Conservation (phyloP, 306 rosid species). For the Amphicarpaea edgeworthii region DNA sequence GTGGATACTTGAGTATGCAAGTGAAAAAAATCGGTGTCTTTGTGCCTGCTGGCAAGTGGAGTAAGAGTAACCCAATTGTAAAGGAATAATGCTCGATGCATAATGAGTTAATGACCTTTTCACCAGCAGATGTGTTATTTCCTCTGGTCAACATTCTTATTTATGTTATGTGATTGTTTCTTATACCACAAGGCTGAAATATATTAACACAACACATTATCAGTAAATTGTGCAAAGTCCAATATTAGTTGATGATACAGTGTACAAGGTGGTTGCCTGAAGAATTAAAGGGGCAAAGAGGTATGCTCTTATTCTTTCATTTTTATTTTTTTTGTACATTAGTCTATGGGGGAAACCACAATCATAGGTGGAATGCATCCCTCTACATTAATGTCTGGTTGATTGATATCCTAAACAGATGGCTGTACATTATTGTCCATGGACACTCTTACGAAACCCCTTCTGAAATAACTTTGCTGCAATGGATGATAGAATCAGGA, state of each 20-base stretch:
- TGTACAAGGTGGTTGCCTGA: constrained; percentile 16
- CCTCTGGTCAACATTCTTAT: neutral
- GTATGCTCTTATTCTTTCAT: neutral
- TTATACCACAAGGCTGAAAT: neutral
- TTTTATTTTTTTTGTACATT: constrained; percentile 45
- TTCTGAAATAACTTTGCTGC: constrained; percentile 31
- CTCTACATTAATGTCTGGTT: constrained; percentile 21
- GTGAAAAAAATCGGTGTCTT: neutral
- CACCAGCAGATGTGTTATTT: neutral
- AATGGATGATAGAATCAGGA: constrained; percentile 25
- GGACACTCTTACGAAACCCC: constrained; percentile 25
- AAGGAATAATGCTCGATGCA: constrained; percentile 9
- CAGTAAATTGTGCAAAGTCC: constrained; percentile 26
- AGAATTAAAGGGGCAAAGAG: constrained; percentile 20
- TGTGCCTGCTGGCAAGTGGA: neutral
- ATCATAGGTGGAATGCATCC: constrained; percentile 33
- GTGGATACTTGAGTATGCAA: too few relatives aligned
- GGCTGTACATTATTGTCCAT: constrained; percentile 35
- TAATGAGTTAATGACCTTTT: neutral
- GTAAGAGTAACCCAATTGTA: neutral
- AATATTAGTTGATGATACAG: constrained; percentile 16
- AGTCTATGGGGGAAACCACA: constrained; percentile 33
- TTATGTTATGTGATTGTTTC: neutral
- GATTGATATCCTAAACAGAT: constrained; percentile 30
- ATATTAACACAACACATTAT: constrained; percentile 11